Conservation (phyloP, 164 flowering plant genomes). For the Chimonanthus praecox region DNA sequence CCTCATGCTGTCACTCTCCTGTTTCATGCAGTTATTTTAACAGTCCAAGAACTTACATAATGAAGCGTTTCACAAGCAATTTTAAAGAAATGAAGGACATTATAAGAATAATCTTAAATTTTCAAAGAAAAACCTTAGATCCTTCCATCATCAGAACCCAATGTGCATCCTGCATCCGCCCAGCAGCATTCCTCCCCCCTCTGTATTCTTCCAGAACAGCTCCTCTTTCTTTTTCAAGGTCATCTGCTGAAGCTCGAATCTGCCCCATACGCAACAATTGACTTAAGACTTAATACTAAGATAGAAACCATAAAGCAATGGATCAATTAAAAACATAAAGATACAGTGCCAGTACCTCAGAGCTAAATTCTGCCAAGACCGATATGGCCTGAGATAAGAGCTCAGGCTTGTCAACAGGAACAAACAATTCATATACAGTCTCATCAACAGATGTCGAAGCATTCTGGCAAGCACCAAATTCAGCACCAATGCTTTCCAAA, state of each 20-base stretch:
- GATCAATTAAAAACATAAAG: not conserved
- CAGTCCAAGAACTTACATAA: not conserved
- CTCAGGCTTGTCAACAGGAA: constrained; percentile 92
- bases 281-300: not conserved
- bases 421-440: constrained; percentile 88
- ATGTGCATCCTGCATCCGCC: constrained; percentile 94
- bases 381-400: constrained; percentile 83
- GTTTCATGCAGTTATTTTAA: not conserved
- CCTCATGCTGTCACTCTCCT: not conserved
- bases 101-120: not conserved
- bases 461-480: constrained; percentile 98
- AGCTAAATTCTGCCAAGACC: constrained; percentile 84
- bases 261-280: constrained; percentile 17
- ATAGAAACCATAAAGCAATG: not conserved
- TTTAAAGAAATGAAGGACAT: not conserved
- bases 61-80: not conserved
- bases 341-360: constrained; percentile 48
- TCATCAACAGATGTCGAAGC: constrained; percentile 92
- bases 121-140: constrained; percentile 51
- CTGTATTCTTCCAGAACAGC: constrained; percentile 95
- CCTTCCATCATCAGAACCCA: constrained; percentile 92
- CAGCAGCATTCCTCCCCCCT: constrained; percentile 75
- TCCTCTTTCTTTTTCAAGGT: constrained; percentile 93
- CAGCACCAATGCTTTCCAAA: constrained; percentile 93
- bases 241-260: constrained; percentile 80